A percentile compares a stretch with the other conserved stretches of the same genome.
phyloP scores from a whole-genome alignment of 2,329 filamentous ascomycete genomes.

The Epichloe baconii region DNA sequence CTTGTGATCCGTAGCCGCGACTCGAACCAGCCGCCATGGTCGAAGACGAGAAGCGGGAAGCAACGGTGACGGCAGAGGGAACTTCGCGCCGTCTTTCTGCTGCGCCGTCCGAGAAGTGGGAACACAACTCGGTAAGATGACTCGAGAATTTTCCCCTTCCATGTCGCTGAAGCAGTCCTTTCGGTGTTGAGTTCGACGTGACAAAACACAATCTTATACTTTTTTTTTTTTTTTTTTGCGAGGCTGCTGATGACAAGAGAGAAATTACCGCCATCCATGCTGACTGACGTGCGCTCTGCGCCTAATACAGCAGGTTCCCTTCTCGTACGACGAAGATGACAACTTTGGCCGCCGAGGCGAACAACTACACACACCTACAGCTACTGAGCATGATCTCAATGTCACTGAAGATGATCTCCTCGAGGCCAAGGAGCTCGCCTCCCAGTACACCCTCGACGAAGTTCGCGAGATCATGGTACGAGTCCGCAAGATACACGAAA shows the following conservation, averaged over 20 bases:
- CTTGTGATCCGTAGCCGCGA: not conserved
- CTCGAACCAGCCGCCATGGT: constrained; percentile 11
- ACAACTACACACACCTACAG: constrained; percentile 11
- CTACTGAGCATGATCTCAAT: constrained; percentile 27
- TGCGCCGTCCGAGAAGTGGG: constrained; percentile 6
- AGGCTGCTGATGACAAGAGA: not conserved
- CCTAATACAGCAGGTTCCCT: constrained; percentile 18
- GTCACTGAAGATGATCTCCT: constrained; percentile 33
- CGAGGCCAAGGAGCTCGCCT: constrained; percentile 31
- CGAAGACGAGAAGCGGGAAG: constrained; percentile 17
- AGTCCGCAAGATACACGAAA: constrained; percentile 27
- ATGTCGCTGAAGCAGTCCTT: no score
- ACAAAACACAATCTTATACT: not conserved
- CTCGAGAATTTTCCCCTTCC: no score
- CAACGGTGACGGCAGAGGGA: constrained; percentile 11
- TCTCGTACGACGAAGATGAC: constrained; percentile 27
- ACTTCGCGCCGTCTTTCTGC: constrained; percentile 9
- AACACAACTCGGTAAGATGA: constrained; percentile 6
- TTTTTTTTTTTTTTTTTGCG: not conserved
- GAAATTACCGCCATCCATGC: not conserved
- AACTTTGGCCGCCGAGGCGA: constrained; percentile 17
- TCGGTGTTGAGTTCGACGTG: no score
- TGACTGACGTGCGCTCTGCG: not conserved
- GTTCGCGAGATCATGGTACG: constrained; percentile 28
- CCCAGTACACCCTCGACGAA: constrained; percentile 28